These are phyloP conservation scores for Lyophyllum atratum DNA, from an alignment of 768 basidiomycete species.

Conservation along the genomic window DNA sequence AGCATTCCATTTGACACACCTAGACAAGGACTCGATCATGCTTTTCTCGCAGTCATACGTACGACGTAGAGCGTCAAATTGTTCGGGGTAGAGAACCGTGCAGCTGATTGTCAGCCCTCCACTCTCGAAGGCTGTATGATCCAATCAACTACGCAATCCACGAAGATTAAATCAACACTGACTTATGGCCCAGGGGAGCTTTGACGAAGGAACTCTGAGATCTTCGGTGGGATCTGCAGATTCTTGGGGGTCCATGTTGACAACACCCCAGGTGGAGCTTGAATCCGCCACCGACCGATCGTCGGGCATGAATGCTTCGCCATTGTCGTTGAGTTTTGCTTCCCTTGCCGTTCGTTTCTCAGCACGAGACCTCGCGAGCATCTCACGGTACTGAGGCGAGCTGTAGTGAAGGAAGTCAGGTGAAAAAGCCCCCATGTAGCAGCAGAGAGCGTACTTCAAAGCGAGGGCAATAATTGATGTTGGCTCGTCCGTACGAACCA, in stretches of 20 bases:
- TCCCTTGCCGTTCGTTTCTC: constrained; percentile 72
- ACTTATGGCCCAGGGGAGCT: constrained; percentile 83
- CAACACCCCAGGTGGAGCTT: constrained; percentile 90
- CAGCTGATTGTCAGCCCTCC: constrained; percentile 90
- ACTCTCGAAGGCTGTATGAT: constrained; percentile 79
- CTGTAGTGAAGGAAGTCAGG: constrained; percentile 36
- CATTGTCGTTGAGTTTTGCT: constrained; percentile 58
- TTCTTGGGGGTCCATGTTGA: constrained; percentile 76
- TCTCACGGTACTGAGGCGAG: constrained; percentile 81
- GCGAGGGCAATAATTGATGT: constrained; percentile 97
- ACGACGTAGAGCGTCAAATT: constrained; percentile 90
- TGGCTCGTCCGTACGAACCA: constrained; percentile 95
- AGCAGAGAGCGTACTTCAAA: constrained; percentile 60
- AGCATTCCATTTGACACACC: constrained; percentile 96
- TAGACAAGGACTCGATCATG: constrained; percentile 89
- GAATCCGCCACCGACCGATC: constrained; percentile 82
- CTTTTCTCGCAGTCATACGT: constrained; percentile 94
- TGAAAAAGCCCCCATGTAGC: not conserved
- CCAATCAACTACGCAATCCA: constrained; percentile 6
- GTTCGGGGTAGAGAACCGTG: constrained; percentile 93
- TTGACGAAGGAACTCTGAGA: constrained; percentile 72
- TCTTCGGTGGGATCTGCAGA: constrained; percentile 74
- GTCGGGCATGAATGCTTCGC: constrained; percentile 92
- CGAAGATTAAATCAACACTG: constrained; percentile 28
- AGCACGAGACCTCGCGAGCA: constrained; percentile 74